Evolutionary conservation across 2,329 filamentous ascomycete genomes (phyloP), one percentile per base, ranked within the genome.

Genomic region (Ascochyta fabae): DNA sequence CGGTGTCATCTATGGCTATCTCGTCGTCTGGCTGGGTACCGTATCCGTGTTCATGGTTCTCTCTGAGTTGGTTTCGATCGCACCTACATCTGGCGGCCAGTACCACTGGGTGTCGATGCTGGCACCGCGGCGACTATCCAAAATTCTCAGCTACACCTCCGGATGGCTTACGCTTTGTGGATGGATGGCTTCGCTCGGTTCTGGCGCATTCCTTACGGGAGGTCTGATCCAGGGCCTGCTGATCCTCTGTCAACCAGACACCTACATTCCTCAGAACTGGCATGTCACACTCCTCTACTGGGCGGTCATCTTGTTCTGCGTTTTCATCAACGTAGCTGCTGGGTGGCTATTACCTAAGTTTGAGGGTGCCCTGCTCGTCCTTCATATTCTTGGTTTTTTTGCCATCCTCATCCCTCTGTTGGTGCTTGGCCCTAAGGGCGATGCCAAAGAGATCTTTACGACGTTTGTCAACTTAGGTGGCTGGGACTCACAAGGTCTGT

Each of bases 321-420:
- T 78, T 6, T 63, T 69, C 24, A 74, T 81, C 56, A 84, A 84
- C 58, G 76, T 76, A 1, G 68, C 78, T 12, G 71, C 76, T 6
- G 77, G 76, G 2, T 74, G 72, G 35, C 58, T 77, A 1, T 67
- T 84, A 2, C 80, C 81, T 1, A 69, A 76, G 13, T 70, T 82
- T 35, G 82, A 85, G 64, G 77, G 77, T 2, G 53, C 78, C 5
- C 66, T 81, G 27, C 66, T 83, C 3, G 67, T 81, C 4, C 49
- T 84, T 4, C 81, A 84, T 53, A 70, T 83, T 24, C 59, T 79
- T 6, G 81, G 81, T 1, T 80, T 83, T 60, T 79, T 83, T 53
- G 80, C 75, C 3, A 77, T 83, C 47, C 63, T 84, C 15, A 78
- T 82, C 12, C 74, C 79, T 0, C 65, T 83, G 4, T 73, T 77